Evolutionary conservation across 2,329 filamentous ascomycete species (phyloP).

Genomic region (Talaromyces sp.): DNA sequence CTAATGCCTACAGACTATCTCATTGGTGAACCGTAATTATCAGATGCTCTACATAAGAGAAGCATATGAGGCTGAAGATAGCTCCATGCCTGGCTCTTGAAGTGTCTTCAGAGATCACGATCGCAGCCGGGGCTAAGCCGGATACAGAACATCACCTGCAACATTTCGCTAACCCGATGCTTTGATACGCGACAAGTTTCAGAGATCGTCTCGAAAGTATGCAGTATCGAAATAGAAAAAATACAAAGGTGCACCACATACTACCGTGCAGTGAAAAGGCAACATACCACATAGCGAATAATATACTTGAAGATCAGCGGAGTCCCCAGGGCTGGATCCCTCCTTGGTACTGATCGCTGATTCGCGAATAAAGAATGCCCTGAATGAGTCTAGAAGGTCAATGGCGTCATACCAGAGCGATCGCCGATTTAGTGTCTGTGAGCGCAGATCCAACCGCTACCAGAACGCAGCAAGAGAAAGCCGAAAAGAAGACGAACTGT

Average conservation of each 20-base stretch:
- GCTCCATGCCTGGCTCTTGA: background rate
- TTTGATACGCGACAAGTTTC: background rate
- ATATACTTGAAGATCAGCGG: too few species aligned
- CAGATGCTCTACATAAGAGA: background rate
- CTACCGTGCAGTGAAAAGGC: too few species aligned
- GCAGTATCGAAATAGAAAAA: too few species aligned
- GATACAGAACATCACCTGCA: background rate
- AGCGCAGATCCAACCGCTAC: background rate
- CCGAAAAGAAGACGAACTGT: background rate
- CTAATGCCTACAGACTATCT: background rate
- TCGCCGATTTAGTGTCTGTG: background rate
- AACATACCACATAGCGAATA: too few species aligned
- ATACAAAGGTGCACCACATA: too few species aligned
- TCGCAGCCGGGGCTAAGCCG: background rate
- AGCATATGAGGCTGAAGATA: background rate
- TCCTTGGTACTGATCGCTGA: too few species aligned
- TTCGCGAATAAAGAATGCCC: too few species aligned
- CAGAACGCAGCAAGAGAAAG: too few species aligned
- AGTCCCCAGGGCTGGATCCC: too few species aligned
- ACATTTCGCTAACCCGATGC: background rate
- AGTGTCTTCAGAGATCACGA: background rate
- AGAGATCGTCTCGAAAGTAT: too few species aligned
- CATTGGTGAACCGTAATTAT: background rate
- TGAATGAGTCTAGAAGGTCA: too few species aligned
- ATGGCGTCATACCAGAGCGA: too few species aligned